phyloP scores from a whole-genome alignment of 2,329 filamentous ascomycete species.

The Orbilia quercus region DNA sequence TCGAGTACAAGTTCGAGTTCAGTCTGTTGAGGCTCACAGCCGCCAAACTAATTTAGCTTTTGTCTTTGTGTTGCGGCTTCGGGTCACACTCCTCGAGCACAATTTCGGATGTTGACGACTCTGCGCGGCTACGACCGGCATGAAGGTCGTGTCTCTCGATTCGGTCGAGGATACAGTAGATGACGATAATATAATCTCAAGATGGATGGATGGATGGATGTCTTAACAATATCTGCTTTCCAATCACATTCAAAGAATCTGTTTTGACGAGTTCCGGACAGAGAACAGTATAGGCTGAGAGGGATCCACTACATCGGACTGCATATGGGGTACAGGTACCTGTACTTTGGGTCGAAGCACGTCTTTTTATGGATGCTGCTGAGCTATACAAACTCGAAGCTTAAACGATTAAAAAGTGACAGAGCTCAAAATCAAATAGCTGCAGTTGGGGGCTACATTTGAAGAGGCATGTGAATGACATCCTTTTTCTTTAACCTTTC shows the following conservation, averaged over 20 bases:
- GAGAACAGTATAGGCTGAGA: no score
- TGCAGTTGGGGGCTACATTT: background rate
- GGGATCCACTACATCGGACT: background rate
- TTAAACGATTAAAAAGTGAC: constrained; percentile 12
- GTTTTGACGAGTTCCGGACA: no score
- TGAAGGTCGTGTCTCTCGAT: constrained; percentile 6
- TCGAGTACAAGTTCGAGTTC: background rate
- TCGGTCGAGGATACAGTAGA: constrained; percentile 2
- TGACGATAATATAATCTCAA: constrained; percentile 19
- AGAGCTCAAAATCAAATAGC: background rate
- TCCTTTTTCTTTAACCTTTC: constrained; percentile 7
- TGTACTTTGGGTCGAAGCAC: constrained; percentile 1
- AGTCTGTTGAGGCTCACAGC: constrained; percentile 31
- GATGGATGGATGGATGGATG: constrained; percentile 36
- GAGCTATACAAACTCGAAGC: constrained; percentile 20
- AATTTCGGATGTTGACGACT: constrained; percentile 28
- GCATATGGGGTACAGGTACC: constrained; percentile 17
- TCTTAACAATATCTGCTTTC: constrained; percentile 19
- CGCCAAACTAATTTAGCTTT: constrained; percentile 3
- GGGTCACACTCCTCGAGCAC: constrained; percentile 2
- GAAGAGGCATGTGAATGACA: constrained; percentile 20
- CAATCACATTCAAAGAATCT: background rate
- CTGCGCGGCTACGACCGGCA: constrained; percentile 36
- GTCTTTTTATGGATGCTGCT: no score
- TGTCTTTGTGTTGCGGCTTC: constrained; percentile 20